A percentile compares a stretch with the other conserved stretches of the same genome.
These are phyloP conservation scores for Metschnikowia amazonensis DNA, from an alignment of 805 yeast genomes.

Conservation along the genomic window DNA sequence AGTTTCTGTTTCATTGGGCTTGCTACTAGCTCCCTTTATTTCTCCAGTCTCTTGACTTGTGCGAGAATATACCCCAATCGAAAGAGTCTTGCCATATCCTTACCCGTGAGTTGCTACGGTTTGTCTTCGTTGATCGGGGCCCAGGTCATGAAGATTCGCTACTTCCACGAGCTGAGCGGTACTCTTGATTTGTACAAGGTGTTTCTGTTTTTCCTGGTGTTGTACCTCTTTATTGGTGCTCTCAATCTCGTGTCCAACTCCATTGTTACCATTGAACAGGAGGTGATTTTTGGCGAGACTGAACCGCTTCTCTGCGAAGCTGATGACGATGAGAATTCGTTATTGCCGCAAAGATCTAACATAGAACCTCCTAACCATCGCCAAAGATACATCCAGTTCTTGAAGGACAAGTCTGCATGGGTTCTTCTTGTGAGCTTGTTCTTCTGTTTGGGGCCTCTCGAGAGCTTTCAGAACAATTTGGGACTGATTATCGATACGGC, in stretches of 20 bases:
- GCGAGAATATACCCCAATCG: conserved; percentile 77
- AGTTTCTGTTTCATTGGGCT: conserved; percentile 61
- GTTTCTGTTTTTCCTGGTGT: conserved; percentile 47
- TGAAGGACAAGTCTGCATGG: conserved; percentile 60
- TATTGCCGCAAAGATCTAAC: conserved; percentile 30
- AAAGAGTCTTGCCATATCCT: conserved; percentile 77
- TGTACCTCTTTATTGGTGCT: conserved; percentile 55
- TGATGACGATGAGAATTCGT: conserved; percentile 15
- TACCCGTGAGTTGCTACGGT: conserved; percentile 88
- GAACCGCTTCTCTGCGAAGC: conserved; percentile 15
- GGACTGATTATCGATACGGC: conserved; percentile 61
- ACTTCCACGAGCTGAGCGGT: conserved; percentile 30
- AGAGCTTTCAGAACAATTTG: conserved; percentile 78
- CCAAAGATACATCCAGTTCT: conserved; percentile 31
- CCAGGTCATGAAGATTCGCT: conserved; percentile 46
- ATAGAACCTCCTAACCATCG: conserved; percentile 39
- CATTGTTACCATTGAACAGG: conserved; percentile 57
- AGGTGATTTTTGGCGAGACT: conserved; percentile 35
- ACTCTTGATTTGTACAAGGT: conserved; percentile 47
- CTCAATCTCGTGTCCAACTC: conserved; percentile 64
- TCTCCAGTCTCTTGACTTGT: conserved; percentile 70
- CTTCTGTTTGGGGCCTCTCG: conserved; percentile 76
- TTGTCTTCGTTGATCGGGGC: conserved; percentile 73
- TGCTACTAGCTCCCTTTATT: conserved; percentile 71
- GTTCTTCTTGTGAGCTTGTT: conserved; percentile 60